phyloP scores from a whole-genome alignment of 345 rosid species.

The Heritiera littoralis region DNA sequence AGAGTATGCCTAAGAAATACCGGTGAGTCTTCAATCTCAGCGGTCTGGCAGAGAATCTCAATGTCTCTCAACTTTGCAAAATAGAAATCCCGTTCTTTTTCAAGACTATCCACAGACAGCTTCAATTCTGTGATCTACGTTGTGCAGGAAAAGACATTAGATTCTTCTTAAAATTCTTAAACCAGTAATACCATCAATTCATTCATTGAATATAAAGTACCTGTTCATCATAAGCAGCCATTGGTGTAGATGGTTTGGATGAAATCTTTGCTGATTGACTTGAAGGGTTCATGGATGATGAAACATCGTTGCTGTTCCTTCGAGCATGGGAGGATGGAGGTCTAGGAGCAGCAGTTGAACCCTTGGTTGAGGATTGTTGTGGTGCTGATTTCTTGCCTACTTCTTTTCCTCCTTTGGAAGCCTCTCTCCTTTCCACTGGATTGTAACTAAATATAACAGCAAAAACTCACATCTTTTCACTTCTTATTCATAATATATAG shows the following conservation, averaged over 20 bases:
- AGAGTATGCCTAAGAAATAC: constrained; percentile 32
- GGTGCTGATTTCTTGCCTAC: constrained; percentile 63
- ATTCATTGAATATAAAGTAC: constrained; percentile 30
- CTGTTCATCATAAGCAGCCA: constrained; percentile 67
- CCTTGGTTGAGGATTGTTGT: constrained; percentile 57
- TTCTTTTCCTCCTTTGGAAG: constrained; percentile 92
- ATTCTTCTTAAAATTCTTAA: not conserved
- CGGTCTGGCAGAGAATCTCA: constrained; percentile 79
- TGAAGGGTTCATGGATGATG: constrained; percentile 47
- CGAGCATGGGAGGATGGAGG: constrained; percentile 67
- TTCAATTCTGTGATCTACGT: constrained; percentile 89
- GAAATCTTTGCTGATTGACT: constrained; percentile 53
- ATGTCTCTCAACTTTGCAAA: constrained; percentile 85
- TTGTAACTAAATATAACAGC: constrained; percentile 55
- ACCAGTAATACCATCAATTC: not conserved
- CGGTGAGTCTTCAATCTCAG: constrained; percentile 57
- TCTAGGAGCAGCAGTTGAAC: constrained; percentile 56
- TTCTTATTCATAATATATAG: not conserved
- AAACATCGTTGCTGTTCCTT: constrained; percentile 39
- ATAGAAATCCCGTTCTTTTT: constrained; percentile 93
- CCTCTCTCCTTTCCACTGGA: constrained; percentile 86
- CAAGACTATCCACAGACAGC: constrained; percentile 88
- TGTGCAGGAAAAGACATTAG: constrained; percentile 12
- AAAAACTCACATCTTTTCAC: not conserved
- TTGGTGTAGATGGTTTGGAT: constrained; percentile 47